phyloP scores from a whole-genome alignment of 106 monocot genomes.

The Dendrobium officinale region DNA sequence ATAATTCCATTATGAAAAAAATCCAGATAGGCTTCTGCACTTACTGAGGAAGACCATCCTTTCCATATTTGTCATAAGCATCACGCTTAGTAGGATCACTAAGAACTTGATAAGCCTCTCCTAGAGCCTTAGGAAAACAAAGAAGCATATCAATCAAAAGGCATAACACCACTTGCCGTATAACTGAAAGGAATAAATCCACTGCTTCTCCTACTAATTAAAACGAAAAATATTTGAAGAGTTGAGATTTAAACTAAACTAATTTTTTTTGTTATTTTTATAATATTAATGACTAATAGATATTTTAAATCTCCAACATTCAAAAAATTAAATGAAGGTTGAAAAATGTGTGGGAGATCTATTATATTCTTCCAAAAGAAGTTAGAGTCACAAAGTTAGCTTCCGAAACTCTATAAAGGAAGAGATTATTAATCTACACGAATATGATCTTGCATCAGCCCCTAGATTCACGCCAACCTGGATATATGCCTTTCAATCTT shows the following conservation, averaged over 20 bases:
- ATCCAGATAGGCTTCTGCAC: slow-evolving; percentile 6
- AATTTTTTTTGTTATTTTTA: too few species aligned
- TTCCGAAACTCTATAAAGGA: too few species aligned
- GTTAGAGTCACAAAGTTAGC: too few species aligned
- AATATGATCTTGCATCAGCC: too few species aligned
- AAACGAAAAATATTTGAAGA: neutral
- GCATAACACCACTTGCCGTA: neutral
- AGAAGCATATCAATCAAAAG: neutral
- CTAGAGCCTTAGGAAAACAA: slow-evolving; percentile 36
- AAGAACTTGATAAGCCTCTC: slow-evolving; percentile 90
- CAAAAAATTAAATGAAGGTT: neutral
- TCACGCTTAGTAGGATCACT: slow-evolving; percentile 82
- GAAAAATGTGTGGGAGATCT: too few species aligned
- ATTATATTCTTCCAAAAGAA: too few species aligned
- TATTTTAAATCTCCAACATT: neutral
- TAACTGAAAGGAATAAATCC: neutral
- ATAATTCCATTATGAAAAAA: neutral
- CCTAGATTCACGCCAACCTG: too few species aligned
- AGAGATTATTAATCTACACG: too few species aligned
- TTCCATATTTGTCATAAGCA: slow-evolving; percentile 84
- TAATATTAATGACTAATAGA: neutral
- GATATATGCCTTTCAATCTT: too few species aligned
- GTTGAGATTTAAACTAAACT: too few species aligned
- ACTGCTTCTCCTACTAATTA: neutral
- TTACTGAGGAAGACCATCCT: slow-evolving; percentile 76